These are phyloP conservation scores for Alternaria sp. DNA, from an alignment of 2,329 filamentous ascomycete species.

Conservation along the genomic window DNA sequence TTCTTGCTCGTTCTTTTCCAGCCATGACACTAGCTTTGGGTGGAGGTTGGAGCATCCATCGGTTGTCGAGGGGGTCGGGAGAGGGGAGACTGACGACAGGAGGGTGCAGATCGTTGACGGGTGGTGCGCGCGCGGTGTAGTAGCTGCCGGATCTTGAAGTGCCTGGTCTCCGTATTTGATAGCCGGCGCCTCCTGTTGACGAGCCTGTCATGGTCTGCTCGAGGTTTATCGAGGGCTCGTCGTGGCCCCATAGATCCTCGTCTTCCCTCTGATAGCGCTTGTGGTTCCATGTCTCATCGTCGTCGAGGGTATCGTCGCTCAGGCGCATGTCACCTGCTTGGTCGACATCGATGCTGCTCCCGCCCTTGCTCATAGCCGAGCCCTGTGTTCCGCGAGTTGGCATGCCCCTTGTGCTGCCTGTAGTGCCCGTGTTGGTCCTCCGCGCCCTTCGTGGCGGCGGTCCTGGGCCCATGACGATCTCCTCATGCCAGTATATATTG, in stretches of 20 bases:
- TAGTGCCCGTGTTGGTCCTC: slow-evolving; percentile 58
- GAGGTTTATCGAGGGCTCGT: slow-evolving; percentile 51
- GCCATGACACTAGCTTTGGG: slow-evolving; percentile 91
- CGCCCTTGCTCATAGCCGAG: slow-evolving; percentile 54
- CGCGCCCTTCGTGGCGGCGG: slow-evolving; percentile 66
- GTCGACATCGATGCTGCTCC: slow-evolving; percentile 45
- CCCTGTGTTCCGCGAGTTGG: slow-evolving; percentile 63
- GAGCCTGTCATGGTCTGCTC: slow-evolving; percentile 34
- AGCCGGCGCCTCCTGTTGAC: slow-evolving; percentile 37
- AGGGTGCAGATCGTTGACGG: slow-evolving; percentile 85
- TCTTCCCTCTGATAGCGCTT: slow-evolving; percentile 85
- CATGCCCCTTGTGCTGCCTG: slow-evolving; percentile 60
- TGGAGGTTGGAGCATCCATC: slow-evolving; percentile 93
- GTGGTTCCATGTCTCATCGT: slow-evolving; percentile 70
- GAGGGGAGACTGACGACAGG: slow-evolving; percentile 81
- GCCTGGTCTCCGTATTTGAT: slow-evolving; percentile 28
- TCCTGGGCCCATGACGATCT: slow-evolving; percentile 81
- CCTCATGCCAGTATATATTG: slow-evolving; percentile 87
- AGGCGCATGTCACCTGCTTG: slow-evolving; percentile 29
- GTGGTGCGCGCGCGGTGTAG: slow-evolving; percentile 61
- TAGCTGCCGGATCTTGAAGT: slow-evolving; percentile 44
- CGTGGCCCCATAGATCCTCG: slow-evolving; percentile 81
- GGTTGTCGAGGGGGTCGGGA: slow-evolving; percentile 70
- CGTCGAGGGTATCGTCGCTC: slow-evolving; percentile 43
- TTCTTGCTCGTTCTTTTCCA: slow-evolving; percentile 73